Base-by-base conservation (phyloP, 257 asterid genomes). In the Plantago elongata region DNA sequence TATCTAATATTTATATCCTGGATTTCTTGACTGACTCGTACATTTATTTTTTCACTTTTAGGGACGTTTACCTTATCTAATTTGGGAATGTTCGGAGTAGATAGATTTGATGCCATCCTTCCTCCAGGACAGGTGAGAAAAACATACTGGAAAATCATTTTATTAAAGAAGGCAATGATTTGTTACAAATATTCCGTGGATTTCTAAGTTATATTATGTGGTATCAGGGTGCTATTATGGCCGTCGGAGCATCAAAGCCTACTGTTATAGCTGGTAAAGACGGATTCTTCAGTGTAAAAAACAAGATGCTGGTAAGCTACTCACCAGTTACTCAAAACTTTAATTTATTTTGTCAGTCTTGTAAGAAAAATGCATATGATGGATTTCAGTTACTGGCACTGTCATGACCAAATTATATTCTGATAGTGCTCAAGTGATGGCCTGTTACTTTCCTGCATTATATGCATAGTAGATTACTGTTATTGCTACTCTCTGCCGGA, bases 11-110 rank as follows among this genome's bases (percentile, higher is more conserved):
- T 42, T 51, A 17, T 43, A 57, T 46, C 43, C 8, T 49, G 15
- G 5, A 14, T 50, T 13, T 34, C 40, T 34, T 4, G 40, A 13
- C 6, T 9, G 30, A 61, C 65, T 38, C 49, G 15, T 45, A 56
- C 64, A 34, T 42, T 37, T 22, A 34, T 27, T 7, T 44, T 63
- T 57, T 56, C 55, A 34, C 57, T 8, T 68, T 29, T 60, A 91
- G 98, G 98, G 71, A 91, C 96, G 27, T 91, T 88, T 76, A 84
- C 96, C 1, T 58, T 91, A 48, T 85, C 98, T 18, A 91, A 91
- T 71, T 74, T 91, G 83, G 95, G 98, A 61, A 88, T 91, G 98
- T 88, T 85, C 74, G 96, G 98, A 73, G 96, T 85, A 68, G 98
- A 91, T 74, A 76, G 93, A 43, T 90, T 88, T 72, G 98, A 90